These are phyloP conservation scores for Teratosphaeria epicoccoides DNA, from an alignment of 2,329 filamentous ascomycete species.

Conservation along the genomic window DNA sequence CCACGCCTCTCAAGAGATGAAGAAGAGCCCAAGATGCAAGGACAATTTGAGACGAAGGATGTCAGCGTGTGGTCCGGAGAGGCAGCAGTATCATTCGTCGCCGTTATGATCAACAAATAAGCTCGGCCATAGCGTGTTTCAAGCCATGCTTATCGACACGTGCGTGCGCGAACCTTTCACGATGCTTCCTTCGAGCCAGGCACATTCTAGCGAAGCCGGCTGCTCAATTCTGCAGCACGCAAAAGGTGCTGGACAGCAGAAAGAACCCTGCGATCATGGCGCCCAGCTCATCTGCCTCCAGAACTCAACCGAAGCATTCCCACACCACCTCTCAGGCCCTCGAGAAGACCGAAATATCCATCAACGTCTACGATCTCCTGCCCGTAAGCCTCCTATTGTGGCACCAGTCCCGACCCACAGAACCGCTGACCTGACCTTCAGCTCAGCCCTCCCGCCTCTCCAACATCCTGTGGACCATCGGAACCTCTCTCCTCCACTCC, in stretches of 20 bases:
- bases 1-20: too few species aligned
- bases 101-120: background rate
- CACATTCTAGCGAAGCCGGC: background rate
- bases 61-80: too few species aligned
- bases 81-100: background rate
- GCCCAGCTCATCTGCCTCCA: background rate
- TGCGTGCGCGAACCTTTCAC: too few species aligned
- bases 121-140: background rate
- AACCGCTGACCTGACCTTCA: conserved; percentile 8
- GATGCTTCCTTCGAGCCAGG: background rate
- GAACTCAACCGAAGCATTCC: conserved; percentile 1
- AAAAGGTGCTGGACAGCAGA: background rate
- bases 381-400: conserved; percentile 21
- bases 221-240: background rate
- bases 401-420: background rate
- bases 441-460: conserved; percentile 59
- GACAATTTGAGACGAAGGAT: background rate
- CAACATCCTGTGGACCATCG: conserved; percentile 66
- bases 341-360: conserved; percentile 24
- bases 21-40: too few species aligned
- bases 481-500: conserved; percentile 68
- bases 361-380: conserved; percentile 30
- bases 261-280: background rate
- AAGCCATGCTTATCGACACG: background rate
- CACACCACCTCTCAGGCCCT: conserved; percentile 2